Base-by-base conservation (phyloP, 805 yeast genomes). In the Kodamaea sagamina region DNA sequence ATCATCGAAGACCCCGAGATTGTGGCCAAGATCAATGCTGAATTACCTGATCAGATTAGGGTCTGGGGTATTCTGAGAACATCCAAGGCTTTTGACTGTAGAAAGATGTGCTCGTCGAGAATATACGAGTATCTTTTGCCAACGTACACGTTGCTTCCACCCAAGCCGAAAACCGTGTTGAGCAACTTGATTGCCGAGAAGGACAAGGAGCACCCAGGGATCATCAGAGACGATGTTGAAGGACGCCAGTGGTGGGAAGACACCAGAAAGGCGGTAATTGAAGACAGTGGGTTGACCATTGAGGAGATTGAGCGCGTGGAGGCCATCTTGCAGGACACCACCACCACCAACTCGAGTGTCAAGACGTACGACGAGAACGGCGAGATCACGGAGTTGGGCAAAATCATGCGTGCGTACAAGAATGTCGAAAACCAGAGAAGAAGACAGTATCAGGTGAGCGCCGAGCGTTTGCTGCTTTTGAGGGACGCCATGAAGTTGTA, bases 51-150 rank as follows among this genome's bases (percentile, higher is more conserved):
- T 6, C 90, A 87, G 48, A 88, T 93, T 51, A 75, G 96, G 50
- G 76, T 93, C 9, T 93, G 98, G 98, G 97, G 96, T 15, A 81
- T 84, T 48, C 87, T 83, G 60, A 77, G 98, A 55, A 85, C 87
- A 8, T 90, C 90, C 62, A 87, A 89, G 57, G 79, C 90, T 0
- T 93, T 93, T 63, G 98, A 93, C 63, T 89, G 97, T 65, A 77
- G 98, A 52, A 89, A 88, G 61, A 79, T 89, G 85, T 93, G 99
- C 69, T 84, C 93, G 2, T 89, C 97, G n/a, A 80, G 99, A 61
- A 76, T 95, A 48, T 93, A 93, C 63, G 99, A 93, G 68, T 93
- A 93, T 60, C 67, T 93, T 55, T 75, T 93, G 59, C 99, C 99
- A 32, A 87, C 96, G 0, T 90, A 89, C 62, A 80, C 96, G 1